phyloP scores from a whole-genome alignment of 2,329 filamentous ascomycete genomes.

The Neophaeococcomyces aloes region DNA sequence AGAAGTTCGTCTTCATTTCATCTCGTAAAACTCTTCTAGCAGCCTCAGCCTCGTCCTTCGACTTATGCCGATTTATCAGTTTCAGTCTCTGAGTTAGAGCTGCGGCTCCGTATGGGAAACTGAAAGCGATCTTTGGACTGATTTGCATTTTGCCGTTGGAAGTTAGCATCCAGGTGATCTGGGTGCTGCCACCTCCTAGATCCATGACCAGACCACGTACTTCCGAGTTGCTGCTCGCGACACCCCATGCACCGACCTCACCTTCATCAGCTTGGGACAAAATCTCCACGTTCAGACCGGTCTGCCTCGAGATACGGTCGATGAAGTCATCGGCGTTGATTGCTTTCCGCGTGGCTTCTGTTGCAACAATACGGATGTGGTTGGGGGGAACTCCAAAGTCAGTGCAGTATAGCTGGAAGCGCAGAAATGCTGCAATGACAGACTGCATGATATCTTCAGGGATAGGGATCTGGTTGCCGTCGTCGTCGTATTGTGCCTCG shows the following conservation, averaged over 20 bases:
- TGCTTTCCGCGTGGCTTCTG: constrained; percentile 76
- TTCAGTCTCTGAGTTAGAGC: constrained; percentile 48
- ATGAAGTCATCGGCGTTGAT: constrained; percentile 63
- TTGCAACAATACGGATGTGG: constrained; percentile 70
- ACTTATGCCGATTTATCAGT: constrained; percentile 31
- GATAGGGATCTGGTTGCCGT: constrained; percentile 41
- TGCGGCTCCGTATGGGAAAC: constrained; percentile 60
- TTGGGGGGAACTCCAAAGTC: constrained; percentile 54
- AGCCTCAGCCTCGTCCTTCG: constrained; percentile 28
- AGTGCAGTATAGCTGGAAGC: constrained; percentile 60
- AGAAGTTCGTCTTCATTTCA: constrained; percentile 47
- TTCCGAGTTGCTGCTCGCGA: constrained; percentile 59
- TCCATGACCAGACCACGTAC: constrained; percentile 75
- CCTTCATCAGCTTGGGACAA: constrained; percentile 73
- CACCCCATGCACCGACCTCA: constrained; percentile 68
- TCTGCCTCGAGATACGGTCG: constrained; percentile 48
- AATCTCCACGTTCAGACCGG: constrained; percentile 59
- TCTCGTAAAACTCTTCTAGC: constrained; percentile 28
- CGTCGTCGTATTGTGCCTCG: constrained; percentile 51
- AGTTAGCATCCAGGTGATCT: constrained; percentile 56
- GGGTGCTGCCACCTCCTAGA: constrained; percentile 54
- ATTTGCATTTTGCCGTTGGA: constrained; percentile 40
- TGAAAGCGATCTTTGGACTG: constrained; percentile 47
- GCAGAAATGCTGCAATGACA: constrained; percentile 56
- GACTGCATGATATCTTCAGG: constrained; percentile 47